phyloP scores from a whole-genome alignment of 495 filamentous ascomycete genomes.

The Chaetomidium leptoderma region DNA sequence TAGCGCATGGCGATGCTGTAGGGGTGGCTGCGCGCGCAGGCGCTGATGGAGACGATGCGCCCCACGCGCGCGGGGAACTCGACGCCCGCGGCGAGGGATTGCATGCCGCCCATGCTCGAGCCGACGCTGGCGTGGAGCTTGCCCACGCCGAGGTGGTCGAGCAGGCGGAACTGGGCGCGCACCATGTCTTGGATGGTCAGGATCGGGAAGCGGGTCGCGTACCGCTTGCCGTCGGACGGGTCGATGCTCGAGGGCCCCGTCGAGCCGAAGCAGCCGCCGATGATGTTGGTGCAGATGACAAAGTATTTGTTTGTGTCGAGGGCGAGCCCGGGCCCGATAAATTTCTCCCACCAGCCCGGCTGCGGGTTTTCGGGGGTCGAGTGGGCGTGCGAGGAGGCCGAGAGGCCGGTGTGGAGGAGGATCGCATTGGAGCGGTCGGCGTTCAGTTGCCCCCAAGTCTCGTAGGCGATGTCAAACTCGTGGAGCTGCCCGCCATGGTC shows the following conservation, averaged over 20 bases:
- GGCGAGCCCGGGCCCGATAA: constrained; percentile 83
- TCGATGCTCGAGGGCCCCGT: constrained; percentile 87
- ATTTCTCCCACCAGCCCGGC: constrained; percentile 98
- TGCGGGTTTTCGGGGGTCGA: constrained; percentile 80
- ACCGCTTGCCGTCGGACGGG: constrained; percentile 79
- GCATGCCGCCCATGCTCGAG: constrained; percentile 98
- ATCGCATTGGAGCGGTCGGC: constrained; percentile 81
- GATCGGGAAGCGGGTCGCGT: constrained; percentile 95
- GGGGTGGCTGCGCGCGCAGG: constrained; percentile 91
- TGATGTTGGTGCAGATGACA: constrained; percentile 93
- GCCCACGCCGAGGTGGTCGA: constrained; percentile 73
- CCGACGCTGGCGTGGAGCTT: constrained; percentile 91
- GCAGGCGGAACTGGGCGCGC: constrained; percentile 82
- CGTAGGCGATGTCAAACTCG: constrained; percentile 85
- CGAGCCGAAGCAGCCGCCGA: constrained; percentile 94
- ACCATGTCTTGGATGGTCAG: constrained; percentile 98
- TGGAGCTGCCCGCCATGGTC: constrained; percentile 91
- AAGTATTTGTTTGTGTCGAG: constrained; percentile 89
- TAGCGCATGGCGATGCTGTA: constrained; percentile 99
- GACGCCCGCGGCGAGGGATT: constrained; percentile 86
- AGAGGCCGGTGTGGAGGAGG: constrained; percentile 88
- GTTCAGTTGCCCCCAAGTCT: constrained; percentile 88
- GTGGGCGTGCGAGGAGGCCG: constrained; percentile 91
- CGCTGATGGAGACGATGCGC: constrained; percentile 83
- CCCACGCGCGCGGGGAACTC: constrained; percentile 77